Base-by-base conservation (phyloP, 768 basidiomycete species). In the Pilatotrama ljubarskyi region DNA sequence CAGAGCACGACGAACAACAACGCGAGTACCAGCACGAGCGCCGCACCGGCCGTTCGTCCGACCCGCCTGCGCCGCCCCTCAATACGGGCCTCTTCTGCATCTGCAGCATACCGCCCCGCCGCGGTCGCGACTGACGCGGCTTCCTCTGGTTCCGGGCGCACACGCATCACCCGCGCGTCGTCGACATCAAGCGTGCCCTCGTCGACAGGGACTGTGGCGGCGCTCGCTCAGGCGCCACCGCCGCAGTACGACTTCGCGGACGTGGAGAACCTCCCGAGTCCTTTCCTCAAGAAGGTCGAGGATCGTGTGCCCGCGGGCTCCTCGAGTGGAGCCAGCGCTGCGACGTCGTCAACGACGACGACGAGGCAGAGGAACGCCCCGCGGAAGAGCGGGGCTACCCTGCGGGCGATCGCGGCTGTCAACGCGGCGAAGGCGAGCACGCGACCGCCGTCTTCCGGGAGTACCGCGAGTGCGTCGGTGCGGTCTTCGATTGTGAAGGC, bases 221-320 rank as follows among this genome's bases (percentile, higher is more conserved):
- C 43, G 15, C 47, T 59, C 20, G 51, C 57, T 2, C 52, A 62
- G 38, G 55, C 64, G 48, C 58, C 66, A 10, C 52, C 42, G 13
- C 63, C 66, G 15, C 63, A 61, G 18, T 93, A 91, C 66, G 86
- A 92, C 70, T 66, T 88, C 10, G 77, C 78, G 0, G 90, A 93
- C 68, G 91, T 91, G 69, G 91, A 91, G 71, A 93, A 92, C 70
- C 78, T 93, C 0, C 92, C 91, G 0, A 91, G 89, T 68, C 92
- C 91, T 5, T 93, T 93, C 73, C 69, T 93, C 42, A 88, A 87
- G 68, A 78, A 82, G 50, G 72, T 61, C 5, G 78, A 77, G 38
- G 63, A 71, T 36, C 62, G 66, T 13, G 40, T 61, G 17, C 50
- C 63, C 6, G 62, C 69, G 10, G 58, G 54, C 24, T 58, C 64